A percentile compares a stretch with the other conserved stretches of the same genome.
Conservation (phyloP, 2,329 filamentous ascomycete species). For the Fusarium sp. region DNA sequence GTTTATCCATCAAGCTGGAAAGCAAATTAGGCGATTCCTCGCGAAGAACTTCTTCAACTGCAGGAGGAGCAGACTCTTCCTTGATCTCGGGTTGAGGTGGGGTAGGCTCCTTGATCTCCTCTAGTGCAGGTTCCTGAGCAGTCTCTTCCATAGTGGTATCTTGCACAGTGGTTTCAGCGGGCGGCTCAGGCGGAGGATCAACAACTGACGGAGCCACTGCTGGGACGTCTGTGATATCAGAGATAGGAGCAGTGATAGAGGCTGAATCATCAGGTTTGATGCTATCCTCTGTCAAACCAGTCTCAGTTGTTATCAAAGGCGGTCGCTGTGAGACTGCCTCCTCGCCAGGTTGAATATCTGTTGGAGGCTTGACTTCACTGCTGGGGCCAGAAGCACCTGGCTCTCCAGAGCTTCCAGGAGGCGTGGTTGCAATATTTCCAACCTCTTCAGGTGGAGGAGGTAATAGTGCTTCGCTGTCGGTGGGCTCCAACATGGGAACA, state of each 20-base stretch:
- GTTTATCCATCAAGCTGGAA: constrained; percentile 56
- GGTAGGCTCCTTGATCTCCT: constrained; percentile 31
- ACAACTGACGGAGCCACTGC: constrained; percentile 37
- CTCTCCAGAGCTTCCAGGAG: constrained; percentile 43
- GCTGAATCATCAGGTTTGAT: constrained; percentile 53
- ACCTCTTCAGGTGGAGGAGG: constrained; percentile 53
- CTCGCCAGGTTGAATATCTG: constrained; percentile 37
- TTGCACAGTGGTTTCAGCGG: constrained; percentile 29
- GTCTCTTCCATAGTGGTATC: neutral
- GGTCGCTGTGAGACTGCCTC: constrained; percentile 35
- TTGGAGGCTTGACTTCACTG: constrained; percentile 40
- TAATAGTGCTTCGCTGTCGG: constrained; percentile 40
- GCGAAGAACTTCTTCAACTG: constrained; percentile 43
- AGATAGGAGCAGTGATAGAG: constrained; percentile 44
- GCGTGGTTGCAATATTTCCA: constrained; percentile 51
- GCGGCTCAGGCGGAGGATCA: constrained; percentile 20
- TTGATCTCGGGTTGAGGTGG: constrained; percentile 25
- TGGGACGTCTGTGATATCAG: constrained; percentile 45
- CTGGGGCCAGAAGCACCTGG: constrained; percentile 37
- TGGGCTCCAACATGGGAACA: constrained; percentile 34
- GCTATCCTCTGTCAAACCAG: constrained; percentile 50
- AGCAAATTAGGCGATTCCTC: constrained; percentile 51
- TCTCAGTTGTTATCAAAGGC: constrained; percentile 43
- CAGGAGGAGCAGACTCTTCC: constrained; percentile 42
- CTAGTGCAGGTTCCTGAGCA: constrained; percentile 6